Evolutionary conservation across 2,329 filamentous ascomycete genomes (phyloP).

Genomic region (Ophiostoma fasciatum): DNA sequence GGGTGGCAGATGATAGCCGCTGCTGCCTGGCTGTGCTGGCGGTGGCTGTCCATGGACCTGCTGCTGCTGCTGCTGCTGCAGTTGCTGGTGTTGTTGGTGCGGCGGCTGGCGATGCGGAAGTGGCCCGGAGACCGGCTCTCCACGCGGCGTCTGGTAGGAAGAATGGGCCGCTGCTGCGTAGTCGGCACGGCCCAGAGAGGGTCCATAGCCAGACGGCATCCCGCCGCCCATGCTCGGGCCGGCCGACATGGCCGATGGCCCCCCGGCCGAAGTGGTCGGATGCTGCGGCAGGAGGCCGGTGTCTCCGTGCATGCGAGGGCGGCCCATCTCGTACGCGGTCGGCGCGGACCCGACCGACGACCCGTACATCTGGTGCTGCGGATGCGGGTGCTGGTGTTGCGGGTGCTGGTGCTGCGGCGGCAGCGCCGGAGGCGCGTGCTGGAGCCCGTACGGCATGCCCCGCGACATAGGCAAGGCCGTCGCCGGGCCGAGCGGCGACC

Average conservation of each 20-base stretch:
- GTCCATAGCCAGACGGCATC: slow-evolving; percentile 24
- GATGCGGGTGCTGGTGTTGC: slow-evolving; percentile 20
- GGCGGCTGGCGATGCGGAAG: slow-evolving; percentile 16
- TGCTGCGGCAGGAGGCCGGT: slow-evolving; percentile 14
- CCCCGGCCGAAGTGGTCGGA: slow-evolving; percentile 6
- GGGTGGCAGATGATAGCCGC: slow-evolving; percentile 31
- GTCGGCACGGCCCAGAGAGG: slow-evolving; percentile 20
- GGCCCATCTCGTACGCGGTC: slow-evolving; percentile 30
- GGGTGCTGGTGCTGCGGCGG: slow-evolving; percentile 15
- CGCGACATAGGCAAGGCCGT: slow-evolving; percentile 29
- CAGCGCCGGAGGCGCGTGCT: too few relatives aligned
- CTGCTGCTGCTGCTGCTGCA: background rate
- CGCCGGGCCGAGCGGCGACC: slow-evolving; percentile 26
- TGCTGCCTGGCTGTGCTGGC: background rate
- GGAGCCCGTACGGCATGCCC: slow-evolving; percentile 27
- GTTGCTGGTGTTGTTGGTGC: background rate
- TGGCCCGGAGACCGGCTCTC: slow-evolving; percentile 27
- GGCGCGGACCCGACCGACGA: slow-evolving; percentile 31
- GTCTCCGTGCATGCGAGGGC: slow-evolving; percentile 23
- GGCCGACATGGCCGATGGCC: slow-evolving; percentile 17
- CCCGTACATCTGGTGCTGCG: slow-evolving; percentile 22
- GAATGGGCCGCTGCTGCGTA: slow-evolving; percentile 28
- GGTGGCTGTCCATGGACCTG: slow-evolving; percentile 1
- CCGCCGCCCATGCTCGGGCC: slow-evolving; percentile 25
- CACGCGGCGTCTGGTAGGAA: slow-evolving; percentile 39